Evolutionary conservation across 345 rosid species (phyloP), one percentile per base, ranked within the genome.

Genomic region (Clausena lansium): DNA sequence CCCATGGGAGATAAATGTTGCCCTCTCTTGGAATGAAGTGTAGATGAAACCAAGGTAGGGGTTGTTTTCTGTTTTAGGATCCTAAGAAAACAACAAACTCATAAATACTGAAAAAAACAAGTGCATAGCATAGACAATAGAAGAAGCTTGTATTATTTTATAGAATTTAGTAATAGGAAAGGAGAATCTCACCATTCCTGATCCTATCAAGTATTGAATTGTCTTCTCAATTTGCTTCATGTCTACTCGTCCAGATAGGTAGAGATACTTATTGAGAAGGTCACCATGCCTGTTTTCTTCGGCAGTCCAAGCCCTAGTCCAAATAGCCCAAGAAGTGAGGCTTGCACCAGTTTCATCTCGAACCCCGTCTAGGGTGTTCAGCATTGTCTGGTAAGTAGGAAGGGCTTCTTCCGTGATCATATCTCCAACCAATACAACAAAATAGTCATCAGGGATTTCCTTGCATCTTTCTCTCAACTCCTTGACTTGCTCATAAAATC

Each of bases 11-110:
- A 91, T 80, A 75, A 89, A 91, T 13, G 95, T 91, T 55, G 93
- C 95, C 83, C 95, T 88, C 76, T 91, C 95, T 85, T 91, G 95
- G 79, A 91, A 91, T 55, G 95, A 89, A 17, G 95, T 91, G 84
- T 91, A 91, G 82, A 91, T 87, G 83, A 89, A 89, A 60, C 95
- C 93, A 47, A 89, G 86, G 82, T 91, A 91, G 13, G 95, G 95
- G 59, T 84, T 91, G 86, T 91, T 91, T 72, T 89, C 93, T 19
- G 95, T 88, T 81, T 85, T 85, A 38, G 95, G 95, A 87, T 88
- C 95, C 95, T 89, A 79, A 3, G 7, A 75, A n/a, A 52, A 38
- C 38, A 80, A 77, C 19, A 73, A 4, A 81, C 58, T 71, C 50
- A 33, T 32, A 30, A 36, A 28, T 70, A 70, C 2, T 27, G 59